phyloP scores from a whole-genome alignment of 2,329 filamentous ascomycete genomes.

The Pseudocercospora crystallina region DNA sequence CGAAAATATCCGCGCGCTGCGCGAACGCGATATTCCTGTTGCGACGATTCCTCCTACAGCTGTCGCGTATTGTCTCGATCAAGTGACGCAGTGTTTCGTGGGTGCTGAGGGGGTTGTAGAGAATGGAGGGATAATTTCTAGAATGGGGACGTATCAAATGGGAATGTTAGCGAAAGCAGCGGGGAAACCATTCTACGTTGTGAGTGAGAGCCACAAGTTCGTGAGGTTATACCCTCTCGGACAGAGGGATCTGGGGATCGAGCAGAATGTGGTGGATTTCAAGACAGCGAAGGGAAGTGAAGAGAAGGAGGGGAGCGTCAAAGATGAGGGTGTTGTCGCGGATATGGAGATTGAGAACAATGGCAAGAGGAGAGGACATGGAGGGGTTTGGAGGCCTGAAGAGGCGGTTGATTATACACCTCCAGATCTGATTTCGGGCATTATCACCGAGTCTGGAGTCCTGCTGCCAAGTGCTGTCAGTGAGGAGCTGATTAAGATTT shows the following conservation, averaged over 20 bases:
- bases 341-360: constrained; percentile 29
- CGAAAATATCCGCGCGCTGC: constrained; percentile 68
- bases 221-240: constrained; percentile 80
- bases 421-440: constrained; percentile 66
- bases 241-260: constrained; percentile 77
- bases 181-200: constrained; percentile 82
- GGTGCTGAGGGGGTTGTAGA: constrained; percentile 84
- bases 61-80: constrained; percentile 74
- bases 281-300: constrained; percentile 48
- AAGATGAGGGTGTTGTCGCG: constrained; percentile 30
- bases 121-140: constrained; percentile 87
- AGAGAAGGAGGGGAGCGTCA: constrained; percentile 13
- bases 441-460: constrained; percentile 75
- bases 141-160: constrained; percentile 84
- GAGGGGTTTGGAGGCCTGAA: constrained; percentile 32
- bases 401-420: constrained; percentile 66
- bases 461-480: constrained; percentile 69
- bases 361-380: constrained; percentile 14
- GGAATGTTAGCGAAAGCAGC: constrained; percentile 73
- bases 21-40: constrained; percentile 75
- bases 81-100: constrained; percentile 68
- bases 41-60: constrained; percentile 75
- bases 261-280: constrained; percentile 76
- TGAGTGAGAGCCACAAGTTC: constrained; percentile 96
- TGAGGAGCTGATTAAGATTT: constrained; percentile 68